These are phyloP conservation scores for Hypoxylon sp. DNA, from an alignment of 2,329 filamentous ascomycete genomes.

Conservation along the genomic window DNA sequence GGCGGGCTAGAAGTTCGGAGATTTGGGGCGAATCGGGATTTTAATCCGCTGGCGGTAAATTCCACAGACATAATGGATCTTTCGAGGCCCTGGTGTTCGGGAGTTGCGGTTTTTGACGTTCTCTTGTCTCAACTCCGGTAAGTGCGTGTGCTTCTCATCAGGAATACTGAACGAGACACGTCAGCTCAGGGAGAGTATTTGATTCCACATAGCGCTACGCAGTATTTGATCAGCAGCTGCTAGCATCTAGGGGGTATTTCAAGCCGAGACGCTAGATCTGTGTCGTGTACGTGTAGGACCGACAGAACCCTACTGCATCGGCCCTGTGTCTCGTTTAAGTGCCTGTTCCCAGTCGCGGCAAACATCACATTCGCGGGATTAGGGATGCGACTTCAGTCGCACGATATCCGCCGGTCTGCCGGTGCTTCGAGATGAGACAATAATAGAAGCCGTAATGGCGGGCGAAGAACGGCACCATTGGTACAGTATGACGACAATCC, in stretches of 20 bases:
- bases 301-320: conserved; percentile 37
- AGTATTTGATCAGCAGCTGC: conserved; percentile 5
- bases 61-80: background rate
- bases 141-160: background rate
- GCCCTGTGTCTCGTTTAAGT: conserved; percentile 32
- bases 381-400: conserved; percentile 38
- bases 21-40: conserved; percentile 6
- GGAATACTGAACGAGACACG: conserved; percentile 21
- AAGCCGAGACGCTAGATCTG: conserved; percentile 1
- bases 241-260: conserved; percentile 4
- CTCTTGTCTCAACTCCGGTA: background rate
- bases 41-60: conserved; percentile 3
- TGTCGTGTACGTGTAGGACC: conserved; percentile 23
- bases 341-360: conserved; percentile 23
- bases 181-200: conserved; percentile 30
- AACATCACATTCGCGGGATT: conserved; percentile 26
- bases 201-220: conserved; percentile 18
- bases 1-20: background rate
- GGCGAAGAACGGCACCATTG: conserved; percentile 12
- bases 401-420: conserved; percentile 18
- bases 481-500: conserved; percentile 27
- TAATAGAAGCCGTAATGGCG: conserved; percentile 32
- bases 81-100: conserved; percentile 1
- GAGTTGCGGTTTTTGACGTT: background rate
- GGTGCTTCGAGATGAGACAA: conserved; percentile 33